phyloP scores from a whole-genome alignment of 805 yeast species.

The Naumovozyma dairenensis region DNA sequence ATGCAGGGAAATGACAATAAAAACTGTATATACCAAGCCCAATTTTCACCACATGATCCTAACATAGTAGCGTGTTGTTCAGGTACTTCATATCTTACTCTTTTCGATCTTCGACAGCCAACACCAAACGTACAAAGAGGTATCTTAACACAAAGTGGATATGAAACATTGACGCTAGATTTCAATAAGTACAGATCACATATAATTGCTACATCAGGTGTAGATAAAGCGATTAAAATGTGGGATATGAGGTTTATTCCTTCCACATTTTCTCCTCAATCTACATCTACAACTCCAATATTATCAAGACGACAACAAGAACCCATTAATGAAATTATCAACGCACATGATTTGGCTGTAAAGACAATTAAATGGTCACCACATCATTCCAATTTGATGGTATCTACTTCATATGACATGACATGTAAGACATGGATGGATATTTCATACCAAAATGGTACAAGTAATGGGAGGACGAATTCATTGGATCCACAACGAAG shows the following conservation, averaged over 20 bases:
- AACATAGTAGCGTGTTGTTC: slow-evolving; percentile 55
- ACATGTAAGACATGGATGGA: slow-evolving; percentile 82
- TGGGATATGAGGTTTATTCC: slow-evolving; percentile 81
- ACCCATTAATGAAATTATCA: slow-evolving; percentile 68
- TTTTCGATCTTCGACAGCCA: slow-evolving; percentile 76
- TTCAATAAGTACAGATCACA: slow-evolving; percentile 83
- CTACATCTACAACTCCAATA: too few species aligned
- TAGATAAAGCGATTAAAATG: slow-evolving; percentile 69
- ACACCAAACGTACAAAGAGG: slow-evolving; percentile 37
- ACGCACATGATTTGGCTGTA: slow-evolving; percentile 79
- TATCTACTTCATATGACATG: slow-evolving; percentile 88
- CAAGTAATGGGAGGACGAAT: slow-evolving; percentile 35
- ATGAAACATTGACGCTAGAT: slow-evolving; percentile 74
- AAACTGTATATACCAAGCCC: slow-evolving; percentile 69
- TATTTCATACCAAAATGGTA: slow-evolving; percentile 42
- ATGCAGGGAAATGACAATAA: slow-evolving; percentile 21
- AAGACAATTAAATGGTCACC: slow-evolving; percentile 84
- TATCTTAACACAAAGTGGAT: slow-evolving; percentile 65
- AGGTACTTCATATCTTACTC: slow-evolving; percentile 61
- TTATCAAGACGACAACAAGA: slow-evolving; percentile 38
- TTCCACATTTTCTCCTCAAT: neutral
- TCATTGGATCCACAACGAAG: slow-evolving; percentile 32
- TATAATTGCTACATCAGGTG: slow-evolving; percentile 83
- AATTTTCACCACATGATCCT: slow-evolving; percentile 79
- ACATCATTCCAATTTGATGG: slow-evolving; percentile 57